Evolutionary conservation across 2,329 filamentous ascomycete species (phyloP).

Genomic region (Fusarium sp.): DNA sequence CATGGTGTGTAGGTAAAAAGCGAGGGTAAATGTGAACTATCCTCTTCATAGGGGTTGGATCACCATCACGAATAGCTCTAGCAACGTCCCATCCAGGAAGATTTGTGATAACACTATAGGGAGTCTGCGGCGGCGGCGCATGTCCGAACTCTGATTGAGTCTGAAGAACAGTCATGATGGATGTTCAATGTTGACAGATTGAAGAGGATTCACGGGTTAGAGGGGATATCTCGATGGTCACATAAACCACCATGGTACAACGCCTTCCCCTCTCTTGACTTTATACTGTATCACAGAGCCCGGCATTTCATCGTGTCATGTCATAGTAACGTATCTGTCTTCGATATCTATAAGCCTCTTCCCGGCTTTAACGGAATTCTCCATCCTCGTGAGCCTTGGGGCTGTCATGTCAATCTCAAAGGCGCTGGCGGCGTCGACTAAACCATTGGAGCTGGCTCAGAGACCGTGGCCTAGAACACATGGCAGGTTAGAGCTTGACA

Average conservation of each 20-base stretch:
- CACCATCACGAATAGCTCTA: conserved; percentile 56
- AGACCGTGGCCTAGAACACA: conserved; percentile 16
- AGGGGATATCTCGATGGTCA: background rate
- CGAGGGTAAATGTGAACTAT: conserved; percentile 60
- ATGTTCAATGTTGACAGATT: background rate
- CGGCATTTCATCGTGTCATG: background rate
- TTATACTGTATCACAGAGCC: background rate
- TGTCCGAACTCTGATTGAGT: conserved; percentile 56
- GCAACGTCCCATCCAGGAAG: conserved; percentile 56
- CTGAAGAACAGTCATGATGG: conserved; percentile 52
- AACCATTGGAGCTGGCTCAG: background rate
- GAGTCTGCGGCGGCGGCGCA: conserved; percentile 59
- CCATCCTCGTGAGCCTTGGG: background rate
- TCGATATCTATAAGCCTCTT: background rate
- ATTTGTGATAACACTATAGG: conserved; percentile 61
- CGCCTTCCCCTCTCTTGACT: background rate
- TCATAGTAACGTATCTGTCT: background rate
- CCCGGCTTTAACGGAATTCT: background rate
- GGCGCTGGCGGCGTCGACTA: background rate
- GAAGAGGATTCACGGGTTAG: too few species aligned
- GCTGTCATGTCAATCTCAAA: background rate
- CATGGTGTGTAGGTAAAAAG: conserved; percentile 55
- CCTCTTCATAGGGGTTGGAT: conserved; percentile 48
- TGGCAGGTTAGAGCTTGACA: background rate
- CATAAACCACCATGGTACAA: background rate